A percentile compares a stretch with the other conserved stretches of the same genome.
Conservation (phyloP, 2,329 filamentous ascomycete genomes). For the Cercospora zeae-maydis region DNA sequence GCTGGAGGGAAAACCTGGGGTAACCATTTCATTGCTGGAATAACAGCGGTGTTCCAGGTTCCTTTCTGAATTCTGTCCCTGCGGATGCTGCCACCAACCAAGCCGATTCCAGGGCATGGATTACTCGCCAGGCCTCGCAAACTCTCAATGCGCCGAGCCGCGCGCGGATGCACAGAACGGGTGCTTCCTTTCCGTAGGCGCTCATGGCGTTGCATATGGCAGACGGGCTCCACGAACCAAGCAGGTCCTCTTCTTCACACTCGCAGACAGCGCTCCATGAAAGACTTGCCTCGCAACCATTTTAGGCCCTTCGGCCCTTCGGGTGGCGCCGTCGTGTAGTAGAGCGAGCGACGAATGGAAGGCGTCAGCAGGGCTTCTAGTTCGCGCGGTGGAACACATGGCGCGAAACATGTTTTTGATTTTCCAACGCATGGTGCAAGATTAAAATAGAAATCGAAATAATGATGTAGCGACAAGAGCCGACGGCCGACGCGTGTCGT, state of each 20-base stretch:
- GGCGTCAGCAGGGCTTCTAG: background rate
- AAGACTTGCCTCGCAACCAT: too few relatives aligned
- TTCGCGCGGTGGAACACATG: background rate
- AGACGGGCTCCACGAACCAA: background rate
- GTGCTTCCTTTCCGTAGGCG: background rate
- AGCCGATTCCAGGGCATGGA: background rate
- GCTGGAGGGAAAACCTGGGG: too few relatives aligned
- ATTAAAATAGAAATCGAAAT: background rate
- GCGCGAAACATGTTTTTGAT: background rate
- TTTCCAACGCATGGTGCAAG: background rate
- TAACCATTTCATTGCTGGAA: too few relatives aligned
- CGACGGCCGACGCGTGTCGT: slow-evolving; percentile 6
- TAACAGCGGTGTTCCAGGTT: too few relatives aligned
- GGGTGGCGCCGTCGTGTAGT: too few relatives aligned
- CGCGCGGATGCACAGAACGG: background rate
- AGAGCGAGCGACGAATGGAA: slow-evolving; percentile 6
- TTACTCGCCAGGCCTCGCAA: background rate
- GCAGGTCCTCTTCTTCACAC: background rate
- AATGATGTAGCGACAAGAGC: background rate
- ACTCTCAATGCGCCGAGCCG: background rate
- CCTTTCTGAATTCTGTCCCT: too few relatives aligned
- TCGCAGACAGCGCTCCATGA: background rate
- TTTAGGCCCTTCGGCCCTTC: too few relatives aligned
- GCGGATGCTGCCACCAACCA: background rate
- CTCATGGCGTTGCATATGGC: background rate